Conservation (phyloP, 2,329 filamentous ascomycete species). For the Alternaria arbusti region DNA sequence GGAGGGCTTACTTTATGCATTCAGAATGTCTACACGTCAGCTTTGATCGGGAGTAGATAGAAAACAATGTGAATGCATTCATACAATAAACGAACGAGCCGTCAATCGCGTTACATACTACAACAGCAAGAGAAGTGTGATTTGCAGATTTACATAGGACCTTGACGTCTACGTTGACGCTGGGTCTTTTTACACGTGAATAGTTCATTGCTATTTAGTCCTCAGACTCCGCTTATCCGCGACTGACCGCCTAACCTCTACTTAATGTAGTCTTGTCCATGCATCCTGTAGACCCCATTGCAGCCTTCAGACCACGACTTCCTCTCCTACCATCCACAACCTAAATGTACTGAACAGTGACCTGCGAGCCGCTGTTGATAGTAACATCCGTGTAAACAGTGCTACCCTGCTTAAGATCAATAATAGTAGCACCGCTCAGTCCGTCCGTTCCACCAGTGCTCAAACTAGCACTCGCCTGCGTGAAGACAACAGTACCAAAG, state of each 20-base stretch:
- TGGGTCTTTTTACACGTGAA: too few species aligned
- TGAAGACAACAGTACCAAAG: conserved; percentile 1
- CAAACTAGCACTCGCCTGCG: background rate
- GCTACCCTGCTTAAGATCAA: conserved; percentile 1
- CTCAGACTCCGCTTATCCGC: too few species aligned
- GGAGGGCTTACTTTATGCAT: background rate
- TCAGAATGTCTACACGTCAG: background rate
- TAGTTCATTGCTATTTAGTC: too few species aligned
- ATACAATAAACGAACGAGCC: background rate
- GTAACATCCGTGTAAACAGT: conserved; percentile 4
- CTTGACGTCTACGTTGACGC: background rate
- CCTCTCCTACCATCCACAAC: background rate
- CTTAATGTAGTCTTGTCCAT: too few species aligned
- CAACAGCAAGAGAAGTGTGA: background rate
- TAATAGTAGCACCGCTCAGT: background rate
- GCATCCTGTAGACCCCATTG: background rate
- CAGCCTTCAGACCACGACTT: background rate
- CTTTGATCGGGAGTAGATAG: background rate
- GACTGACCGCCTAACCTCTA: too few species aligned
- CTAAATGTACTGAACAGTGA: conserved; percentile 2
- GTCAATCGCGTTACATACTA: too few species aligned
- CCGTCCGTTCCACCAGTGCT: background rate
- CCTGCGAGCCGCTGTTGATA: conserved; percentile 3
- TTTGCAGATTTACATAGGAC: background rate
- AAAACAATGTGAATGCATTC: background rate